Conservation (phyloP, 805 yeast species). For the Barnettozyma vustinii region DNA sequence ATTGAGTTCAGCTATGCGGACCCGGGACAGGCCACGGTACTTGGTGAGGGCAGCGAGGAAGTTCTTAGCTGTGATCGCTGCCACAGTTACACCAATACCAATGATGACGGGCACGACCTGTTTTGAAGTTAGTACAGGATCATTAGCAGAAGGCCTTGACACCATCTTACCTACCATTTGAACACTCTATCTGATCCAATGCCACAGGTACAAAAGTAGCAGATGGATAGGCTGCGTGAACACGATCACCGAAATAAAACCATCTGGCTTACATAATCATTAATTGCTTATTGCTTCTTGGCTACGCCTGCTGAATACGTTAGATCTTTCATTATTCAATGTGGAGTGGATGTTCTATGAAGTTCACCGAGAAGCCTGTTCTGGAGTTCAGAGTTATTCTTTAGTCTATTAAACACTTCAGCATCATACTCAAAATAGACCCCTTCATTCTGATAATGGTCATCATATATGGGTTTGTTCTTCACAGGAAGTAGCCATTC, state of each 20-base stretch:
- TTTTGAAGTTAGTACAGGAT: background rate
- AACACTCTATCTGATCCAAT: background rate
- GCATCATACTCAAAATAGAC: constrained; percentile 46
- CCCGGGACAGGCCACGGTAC: constrained; percentile 29
- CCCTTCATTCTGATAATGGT: constrained; percentile 37
- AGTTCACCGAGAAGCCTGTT: constrained; percentile 24
- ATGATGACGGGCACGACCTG: constrained; percentile 46
- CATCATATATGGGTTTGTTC: constrained; percentile 24
- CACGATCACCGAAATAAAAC: too few species aligned
- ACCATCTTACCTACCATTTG: background rate
- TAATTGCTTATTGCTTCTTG: too few species aligned
- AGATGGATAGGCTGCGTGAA: background rate
- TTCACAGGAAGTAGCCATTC: constrained; percentile 71
- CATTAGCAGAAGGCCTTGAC: background rate
- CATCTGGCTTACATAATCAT: background rate
- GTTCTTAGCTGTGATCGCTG: constrained; percentile 42
- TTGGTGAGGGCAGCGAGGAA: constrained; percentile 29
- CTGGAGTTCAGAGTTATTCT: constrained; percentile 39
- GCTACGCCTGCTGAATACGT: background rate
- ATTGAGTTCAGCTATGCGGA: constrained; percentile 36
- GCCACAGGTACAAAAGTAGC: background rate
- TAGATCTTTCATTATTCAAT: background rate
- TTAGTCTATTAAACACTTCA: constrained; percentile 34
- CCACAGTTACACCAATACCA: constrained; percentile 49
- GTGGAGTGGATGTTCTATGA: background rate